Conservation (phyloP, 495 filamentous ascomycete species). For the Xylaria intraflava region DNA sequence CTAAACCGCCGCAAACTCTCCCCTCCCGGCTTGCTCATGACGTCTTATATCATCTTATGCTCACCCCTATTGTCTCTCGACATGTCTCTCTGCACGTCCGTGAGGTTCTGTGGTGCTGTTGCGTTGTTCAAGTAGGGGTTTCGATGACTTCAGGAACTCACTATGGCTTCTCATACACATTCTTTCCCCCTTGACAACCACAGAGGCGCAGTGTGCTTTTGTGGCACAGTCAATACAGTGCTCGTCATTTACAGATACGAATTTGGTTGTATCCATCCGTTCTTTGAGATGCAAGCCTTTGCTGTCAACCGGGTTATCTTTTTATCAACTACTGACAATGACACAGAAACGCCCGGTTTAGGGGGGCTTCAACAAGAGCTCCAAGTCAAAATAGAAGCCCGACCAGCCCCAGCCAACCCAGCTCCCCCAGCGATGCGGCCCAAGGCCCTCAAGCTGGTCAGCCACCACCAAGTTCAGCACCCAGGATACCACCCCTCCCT, state of each 20-base stretch:
- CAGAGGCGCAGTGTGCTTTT: too few species aligned
- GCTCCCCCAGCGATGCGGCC: constrained; percentile 40
- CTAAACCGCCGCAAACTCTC: not conserved
- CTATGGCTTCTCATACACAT: too few species aligned
- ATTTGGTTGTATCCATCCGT: too few species aligned
- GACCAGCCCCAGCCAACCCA: constrained; percentile 28
- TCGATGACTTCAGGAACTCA: too few species aligned
- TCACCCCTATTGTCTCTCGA: not conserved
- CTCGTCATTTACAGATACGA: too few species aligned
- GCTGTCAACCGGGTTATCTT: not conserved
- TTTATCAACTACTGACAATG: not conserved
- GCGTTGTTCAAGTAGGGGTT: not conserved
- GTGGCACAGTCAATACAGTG: too few species aligned
- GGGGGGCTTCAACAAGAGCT: constrained; percentile 38
- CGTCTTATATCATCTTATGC: not conserved
- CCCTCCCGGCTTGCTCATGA: not conserved
- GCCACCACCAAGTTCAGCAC: constrained; percentile 42
- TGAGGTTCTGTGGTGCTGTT: not conserved
- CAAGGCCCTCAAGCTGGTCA: constrained; percentile 36
- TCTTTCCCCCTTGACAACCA: too few species aligned
- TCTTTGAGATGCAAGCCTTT: not conserved
- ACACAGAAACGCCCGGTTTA: constrained; percentile 41
- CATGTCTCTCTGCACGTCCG: not conserved
- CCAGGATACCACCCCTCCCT: constrained; percentile 50
- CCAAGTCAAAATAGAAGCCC: constrained; percentile 36